A percentile compares a stretch with the other conserved stretches of the same genome.
Conservation (phyloP, 192 early-diverging fungal species). For the Thamnidium elegans region DNA sequence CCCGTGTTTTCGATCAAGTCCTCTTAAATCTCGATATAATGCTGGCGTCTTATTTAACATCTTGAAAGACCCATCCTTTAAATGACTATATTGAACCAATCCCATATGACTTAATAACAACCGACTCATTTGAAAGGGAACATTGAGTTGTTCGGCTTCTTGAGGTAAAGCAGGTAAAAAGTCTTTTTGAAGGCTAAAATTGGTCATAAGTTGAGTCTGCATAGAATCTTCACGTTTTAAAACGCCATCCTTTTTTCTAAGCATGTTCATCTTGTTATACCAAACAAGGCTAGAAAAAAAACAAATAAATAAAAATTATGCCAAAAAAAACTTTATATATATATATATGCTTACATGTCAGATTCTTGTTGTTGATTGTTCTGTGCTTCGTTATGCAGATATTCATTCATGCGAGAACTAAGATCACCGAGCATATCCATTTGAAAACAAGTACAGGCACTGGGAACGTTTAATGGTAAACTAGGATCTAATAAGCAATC, state of each 20-base stretch:
- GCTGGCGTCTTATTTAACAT: conserved; percentile 64
- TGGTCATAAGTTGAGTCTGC: conserved; percentile 25
- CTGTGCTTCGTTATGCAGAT: conserved; percentile 45
- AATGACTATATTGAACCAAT: conserved; percentile 65
- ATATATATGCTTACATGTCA: conserved; percentile 26
- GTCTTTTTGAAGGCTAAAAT: conserved; percentile 49
- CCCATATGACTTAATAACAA: conserved; percentile 78
- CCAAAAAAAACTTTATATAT: too few relatives aligned
- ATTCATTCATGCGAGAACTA: conserved; percentile 44
- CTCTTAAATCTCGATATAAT: conserved; percentile 70
- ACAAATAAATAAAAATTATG: background rate
- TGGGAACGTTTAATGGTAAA: conserved; percentile 38
- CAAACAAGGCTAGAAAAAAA: conserved; percentile 19
- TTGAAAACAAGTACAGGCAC: conserved; percentile 20
- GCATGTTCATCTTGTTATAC: conserved; percentile 23
- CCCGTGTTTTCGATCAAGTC: conserved; percentile 78
- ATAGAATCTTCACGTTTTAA: conserved; percentile 11
- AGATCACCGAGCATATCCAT: conserved; percentile 23
- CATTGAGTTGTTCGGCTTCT: conserved; percentile 46
- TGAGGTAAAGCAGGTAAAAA: conserved; percentile 48
- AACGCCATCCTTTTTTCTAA: conserved; percentile 11
- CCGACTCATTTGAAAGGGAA: conserved; percentile 60
- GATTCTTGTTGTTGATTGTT: conserved; percentile 18
- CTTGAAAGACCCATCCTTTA: conserved; percentile 67
- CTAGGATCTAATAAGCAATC: conserved; percentile 55